Evolutionary conservation across 1,284 basidiomycete species (phyloP).

Genomic region (Sphagnurus paluster): DNA sequence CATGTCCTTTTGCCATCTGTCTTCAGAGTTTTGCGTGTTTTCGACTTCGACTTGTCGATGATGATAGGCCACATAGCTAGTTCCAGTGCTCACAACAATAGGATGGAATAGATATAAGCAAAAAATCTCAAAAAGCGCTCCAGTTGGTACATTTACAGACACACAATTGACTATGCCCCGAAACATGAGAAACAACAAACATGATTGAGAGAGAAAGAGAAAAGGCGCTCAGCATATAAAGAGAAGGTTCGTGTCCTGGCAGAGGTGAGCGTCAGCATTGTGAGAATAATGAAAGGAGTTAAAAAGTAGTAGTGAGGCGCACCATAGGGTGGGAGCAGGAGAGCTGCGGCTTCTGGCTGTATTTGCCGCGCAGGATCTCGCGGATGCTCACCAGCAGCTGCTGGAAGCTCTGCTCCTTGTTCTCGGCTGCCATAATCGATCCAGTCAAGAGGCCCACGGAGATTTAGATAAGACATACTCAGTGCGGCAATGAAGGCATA

Average conservation of each 20-base stretch:
- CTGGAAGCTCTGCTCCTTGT: slow-evolving; percentile 78
- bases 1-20: too few species aligned
- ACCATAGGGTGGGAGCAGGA: slow-evolving; percentile 81
- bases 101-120: too few species aligned
- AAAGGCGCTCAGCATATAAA: slow-evolving; percentile 43
- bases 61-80: too few species aligned
- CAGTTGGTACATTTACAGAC: too few species aligned
- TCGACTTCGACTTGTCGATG: too few species aligned
- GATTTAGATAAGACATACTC: slow-evolving; percentile 43
- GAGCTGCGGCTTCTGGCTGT: slow-evolving; percentile 86
- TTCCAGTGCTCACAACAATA: too few species aligned
- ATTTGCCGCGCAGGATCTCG: slow-evolving; percentile 60
- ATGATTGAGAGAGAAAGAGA: too few species aligned
- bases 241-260: slow-evolving; percentile 50
- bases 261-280: neutral
- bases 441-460: too few species aligned
- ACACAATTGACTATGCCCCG: too few species aligned
- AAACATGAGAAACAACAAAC: slow-evolving; percentile 3
- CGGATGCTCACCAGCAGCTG: slow-evolving; percentile 75
- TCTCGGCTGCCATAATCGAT: slow-evolving; percentile 43
- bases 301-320: slow-evolving; percentile 25
- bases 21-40: too few species aligned
- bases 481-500: slow-evolving; percentile 75
- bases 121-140: too few species aligned
- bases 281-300: neutral